Percentiles rank a stretch among this genome's conserved stretches.
phyloP scores from a whole-genome alignment of 1,284 basidiomycete species.

The Cryptococcus sp. region DNA sequence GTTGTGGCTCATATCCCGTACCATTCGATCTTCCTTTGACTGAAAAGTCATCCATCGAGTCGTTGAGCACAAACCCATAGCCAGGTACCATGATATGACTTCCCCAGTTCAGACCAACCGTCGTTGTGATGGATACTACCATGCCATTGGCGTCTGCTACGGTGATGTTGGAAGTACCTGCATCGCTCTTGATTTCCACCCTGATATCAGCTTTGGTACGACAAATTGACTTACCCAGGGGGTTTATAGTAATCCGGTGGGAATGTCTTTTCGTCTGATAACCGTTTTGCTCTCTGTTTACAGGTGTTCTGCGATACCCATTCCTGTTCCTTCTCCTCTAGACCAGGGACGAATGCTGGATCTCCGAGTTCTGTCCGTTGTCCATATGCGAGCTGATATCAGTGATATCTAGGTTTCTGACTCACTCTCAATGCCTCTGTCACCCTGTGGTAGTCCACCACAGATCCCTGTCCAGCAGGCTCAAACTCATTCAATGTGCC shows the following conservation, averaged over 20 bases:
- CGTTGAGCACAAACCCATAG: constrained; percentile 41
- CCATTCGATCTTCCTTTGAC: constrained; percentile 33
- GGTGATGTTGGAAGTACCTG: constrained; percentile 42
- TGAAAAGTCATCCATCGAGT: constrained; percentile 43
- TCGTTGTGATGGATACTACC: constrained; percentile 39
- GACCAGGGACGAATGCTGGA: constrained; percentile 29
- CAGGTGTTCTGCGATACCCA: constrained; percentile 17
- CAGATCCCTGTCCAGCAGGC: constrained; percentile 9
- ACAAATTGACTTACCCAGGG: constrained; percentile 10
- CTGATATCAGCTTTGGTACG: constrained; percentile 7
- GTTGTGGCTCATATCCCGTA: constrained; percentile 36
- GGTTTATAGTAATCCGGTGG: constrained; percentile 28
- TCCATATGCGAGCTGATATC: constrained; percentile 33
- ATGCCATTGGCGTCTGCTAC: constrained; percentile 33
- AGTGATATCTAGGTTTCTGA: not conserved
- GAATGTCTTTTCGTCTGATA: constrained; percentile 24
- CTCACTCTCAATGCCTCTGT: constrained; percentile 31
- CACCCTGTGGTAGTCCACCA: constrained; percentile 25
- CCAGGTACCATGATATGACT: constrained; percentile 40
- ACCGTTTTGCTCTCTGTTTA: constrained; percentile 11
- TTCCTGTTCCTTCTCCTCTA: constrained; percentile 18
- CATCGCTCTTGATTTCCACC: constrained; percentile 28
- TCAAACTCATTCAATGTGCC: constrained; percentile 23
- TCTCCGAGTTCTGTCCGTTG: constrained; percentile 37
- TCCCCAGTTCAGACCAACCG: constrained; percentile 38